Base-by-base conservation (phyloP, 176 grass and related monocot species). In the Carex scoparia region DNA sequence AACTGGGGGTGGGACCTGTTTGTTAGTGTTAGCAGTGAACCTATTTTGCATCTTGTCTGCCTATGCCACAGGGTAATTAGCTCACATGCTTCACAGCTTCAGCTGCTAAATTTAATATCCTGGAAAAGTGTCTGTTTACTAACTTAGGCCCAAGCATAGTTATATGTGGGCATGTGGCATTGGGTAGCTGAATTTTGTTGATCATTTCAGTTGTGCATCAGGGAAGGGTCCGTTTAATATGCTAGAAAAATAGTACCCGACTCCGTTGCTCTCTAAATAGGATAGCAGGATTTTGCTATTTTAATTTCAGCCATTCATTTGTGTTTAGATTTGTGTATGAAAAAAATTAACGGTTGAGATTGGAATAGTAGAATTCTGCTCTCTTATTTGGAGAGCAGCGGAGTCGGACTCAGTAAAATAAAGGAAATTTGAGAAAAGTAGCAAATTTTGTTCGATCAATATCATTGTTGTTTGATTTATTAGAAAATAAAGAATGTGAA, bases 1-100 rank as follows among this genome's bases (percentile, higher is more conserved):
- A 30, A 64, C 7, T 23, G 23, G 30, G 23, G 32, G 19, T 32
- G 74, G 74, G 74, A 57, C 74, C 74, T 32, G 73, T 16, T 56
- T 77, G 49, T 77, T 51, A 77, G 73, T 77, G 49, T 77, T 51
- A 77, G 73, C 70, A 49, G 8, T 74, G n/a, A n/a, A 77, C 11
- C 44, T 7, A 56, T 10, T 10, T 77, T 31, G 48, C 31, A 78
- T 1, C 27, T 18, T 56, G 27, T 77, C 49, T 77, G 49, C 13
- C 55, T 53, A 57, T 57, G 73, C 28, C 27, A 3, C 74, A n/a
- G 56, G 49, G 72, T 28, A 56, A 78, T 78, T 33, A 5, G 10
- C 23, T 78, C 74, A 55, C 74, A 78, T 78, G 74, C 33, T 78
- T 78, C 13, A 15, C 57, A 57, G 74, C 33, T 78, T 78, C 13